These are phyloP conservation scores for Leptomonas pyrrhocoris DNA, from an alignment of 208 protist genomes.

Conservation along the genomic window DNA sequence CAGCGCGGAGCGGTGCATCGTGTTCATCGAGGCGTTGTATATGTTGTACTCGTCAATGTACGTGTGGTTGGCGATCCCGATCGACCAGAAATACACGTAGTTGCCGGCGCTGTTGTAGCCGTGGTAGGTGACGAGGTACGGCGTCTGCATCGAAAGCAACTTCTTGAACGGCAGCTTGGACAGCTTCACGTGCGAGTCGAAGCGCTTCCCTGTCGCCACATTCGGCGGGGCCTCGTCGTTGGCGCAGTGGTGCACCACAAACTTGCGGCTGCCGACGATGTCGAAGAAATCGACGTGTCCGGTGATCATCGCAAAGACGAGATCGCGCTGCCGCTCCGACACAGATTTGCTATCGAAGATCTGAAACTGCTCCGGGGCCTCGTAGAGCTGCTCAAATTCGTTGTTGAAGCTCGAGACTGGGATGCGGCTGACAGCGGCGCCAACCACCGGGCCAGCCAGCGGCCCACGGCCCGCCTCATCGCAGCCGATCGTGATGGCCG, in stretches of 20 bases:
- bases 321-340: conserved; percentile 70
- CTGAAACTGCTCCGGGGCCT: conserved; percentile 80
- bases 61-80: conserved; percentile 88
- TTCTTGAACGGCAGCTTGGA: conserved; percentile 84
- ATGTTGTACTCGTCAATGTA: conserved; percentile 90
- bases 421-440: conserved; percentile 82
- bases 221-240: conserved; percentile 50
- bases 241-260: conserved; percentile 84
- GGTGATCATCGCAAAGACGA: conserved; percentile 86
- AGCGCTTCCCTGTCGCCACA: conserved; percentile 41
- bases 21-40: conserved; percentile 81
- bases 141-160: conserved; percentile 84
- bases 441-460: conserved; percentile 89
- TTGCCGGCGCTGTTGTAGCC: conserved; percentile 77
- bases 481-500: conserved; percentile 84
- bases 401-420: conserved; percentile 91
- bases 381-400: conserved; percentile 72
- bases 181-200: conserved; percentile 66
- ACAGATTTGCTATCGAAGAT: conserved; percentile 91
- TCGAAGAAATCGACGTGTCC: conserved; percentile 81
- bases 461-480: conserved; percentile 91
- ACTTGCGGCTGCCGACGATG: conserved; percentile 58
- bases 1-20: conserved; percentile 85
- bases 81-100: conserved; percentile 89
- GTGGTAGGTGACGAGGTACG: conserved; percentile 85